Conservation (phyloP, 2,329 filamentous ascomycete species). For the Lecanoromycetidae sp. region DNA sequence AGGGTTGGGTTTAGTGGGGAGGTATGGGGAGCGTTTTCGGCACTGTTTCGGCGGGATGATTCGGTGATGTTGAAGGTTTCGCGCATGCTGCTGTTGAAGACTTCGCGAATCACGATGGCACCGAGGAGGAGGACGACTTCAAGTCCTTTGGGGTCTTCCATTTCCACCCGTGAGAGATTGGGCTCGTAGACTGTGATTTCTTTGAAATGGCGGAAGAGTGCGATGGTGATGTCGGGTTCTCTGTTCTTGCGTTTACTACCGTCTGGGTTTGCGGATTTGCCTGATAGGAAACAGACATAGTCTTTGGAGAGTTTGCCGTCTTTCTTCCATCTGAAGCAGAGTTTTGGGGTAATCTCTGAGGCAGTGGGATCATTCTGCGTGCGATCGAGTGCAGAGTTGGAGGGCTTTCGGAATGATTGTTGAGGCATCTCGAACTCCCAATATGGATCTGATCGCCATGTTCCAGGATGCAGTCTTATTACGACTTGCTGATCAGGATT, state of each 20-base stretch:
- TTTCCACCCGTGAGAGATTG: slow-evolving; percentile 77
- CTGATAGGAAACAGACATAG: slow-evolving; percentile 76
- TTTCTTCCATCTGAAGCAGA: slow-evolving; percentile 79
- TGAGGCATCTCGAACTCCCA: slow-evolving; percentile 94
- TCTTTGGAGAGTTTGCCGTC: slow-evolving; percentile 79
- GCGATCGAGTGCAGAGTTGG: slow-evolving; percentile 63
- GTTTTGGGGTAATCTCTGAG: slow-evolving; percentile 51
- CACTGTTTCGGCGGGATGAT: slow-evolving; percentile 21
- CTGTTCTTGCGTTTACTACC: slow-evolving; percentile 63
- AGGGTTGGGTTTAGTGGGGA: slow-evolving; percentile 14
- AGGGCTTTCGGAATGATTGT: slow-evolving; percentile 70
- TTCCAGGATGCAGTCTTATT: slow-evolving; percentile 58
- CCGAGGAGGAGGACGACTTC: slow-evolving; percentile 64
- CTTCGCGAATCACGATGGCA: slow-evolving; percentile 48
- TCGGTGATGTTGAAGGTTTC: slow-evolving; percentile 68
- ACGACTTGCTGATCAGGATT: slow-evolving; percentile 76
- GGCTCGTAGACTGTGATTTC: slow-evolving; percentile 87
- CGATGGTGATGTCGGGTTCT: slow-evolving; percentile 92
- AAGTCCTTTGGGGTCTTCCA: slow-evolving; percentile 87
- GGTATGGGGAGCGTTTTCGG: slow-evolving; percentile 6
- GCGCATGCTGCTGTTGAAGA: slow-evolving; percentile 51
- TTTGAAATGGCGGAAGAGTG: slow-evolving; percentile 63
- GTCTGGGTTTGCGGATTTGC: slow-evolving; percentile 51
- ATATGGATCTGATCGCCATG: slow-evolving; percentile 65
- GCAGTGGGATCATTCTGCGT: slow-evolving; percentile 50